Evolutionary conservation across 208 protist species (phyloP).

Genomic region (Leishmania martiniquensis): DNA sequence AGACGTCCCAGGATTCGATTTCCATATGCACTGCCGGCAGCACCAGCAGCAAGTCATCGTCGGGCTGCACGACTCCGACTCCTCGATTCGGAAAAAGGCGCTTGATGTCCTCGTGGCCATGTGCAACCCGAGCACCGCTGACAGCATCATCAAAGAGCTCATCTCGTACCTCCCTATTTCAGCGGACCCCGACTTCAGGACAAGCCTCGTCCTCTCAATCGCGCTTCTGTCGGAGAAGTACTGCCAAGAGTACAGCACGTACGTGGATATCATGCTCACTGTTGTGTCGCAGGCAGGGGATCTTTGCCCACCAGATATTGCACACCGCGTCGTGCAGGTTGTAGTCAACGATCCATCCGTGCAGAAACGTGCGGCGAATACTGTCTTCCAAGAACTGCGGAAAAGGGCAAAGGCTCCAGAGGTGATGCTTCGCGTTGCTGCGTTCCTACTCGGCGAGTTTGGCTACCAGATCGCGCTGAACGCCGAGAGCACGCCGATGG

Average conservation of each 20-base stretch:
- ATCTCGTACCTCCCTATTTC: conserved; percentile 90
- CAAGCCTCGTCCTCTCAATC: conserved; percentile 97
- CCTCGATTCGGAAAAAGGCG: conserved; percentile 97
- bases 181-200: conserved; percentile 90
- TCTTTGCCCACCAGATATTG: conserved; percentile 94
- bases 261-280: conserved; percentile 97
- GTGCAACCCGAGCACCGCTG: conserved; percentile 93
- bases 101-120: conserved; percentile 98
- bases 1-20: conserved; percentile 60
- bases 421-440: conserved; percentile 69
- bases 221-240: conserved; percentile 96
- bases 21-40: conserved; percentile 80
- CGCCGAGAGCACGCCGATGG: conserved; percentile 63
- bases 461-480: conserved; percentile 96
- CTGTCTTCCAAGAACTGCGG: conserved; percentile 58
- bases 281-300: conserved; percentile 97
- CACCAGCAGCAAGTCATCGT: conserved; percentile 93
- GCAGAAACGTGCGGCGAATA: conserved; percentile 95
- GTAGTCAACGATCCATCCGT: conserved; percentile 96
- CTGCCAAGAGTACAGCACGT: conserved; percentile 87
- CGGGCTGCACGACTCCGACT: conserved; percentile 96
- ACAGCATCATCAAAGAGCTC: conserved; percentile 94
- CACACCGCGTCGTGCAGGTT: conserved; percentile 94
- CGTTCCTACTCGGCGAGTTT: conserved; percentile 98
- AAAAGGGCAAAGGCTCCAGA: conserved; percentile 44